Conservation (phyloP, 78 protist species). For the Dictyostelium purpureum region DNA sequence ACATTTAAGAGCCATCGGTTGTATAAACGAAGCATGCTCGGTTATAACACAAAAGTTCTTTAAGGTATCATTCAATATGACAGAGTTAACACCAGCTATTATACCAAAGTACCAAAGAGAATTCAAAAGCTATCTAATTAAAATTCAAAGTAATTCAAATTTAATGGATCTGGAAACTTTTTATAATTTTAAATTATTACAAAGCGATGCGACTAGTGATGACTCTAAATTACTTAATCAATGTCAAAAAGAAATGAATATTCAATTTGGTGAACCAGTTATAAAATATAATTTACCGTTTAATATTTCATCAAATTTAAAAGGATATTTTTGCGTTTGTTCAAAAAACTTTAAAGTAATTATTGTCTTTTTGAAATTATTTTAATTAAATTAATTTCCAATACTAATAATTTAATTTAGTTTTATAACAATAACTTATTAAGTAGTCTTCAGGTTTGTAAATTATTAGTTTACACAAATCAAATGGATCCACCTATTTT, state of each 20-base stretch:
- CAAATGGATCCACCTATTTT: slow-evolving; percentile 24
- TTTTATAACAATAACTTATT: neutral
- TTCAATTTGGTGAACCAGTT: no score
- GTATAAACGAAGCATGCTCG: neutral
- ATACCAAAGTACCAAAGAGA: neutral
- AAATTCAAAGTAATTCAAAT: neutral
- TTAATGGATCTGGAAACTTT: neutral
- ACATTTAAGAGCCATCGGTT: slow-evolving; percentile 10
- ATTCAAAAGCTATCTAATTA: neutral
- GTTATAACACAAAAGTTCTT: neutral
- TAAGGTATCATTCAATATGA: neutral
- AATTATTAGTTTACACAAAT: neutral
- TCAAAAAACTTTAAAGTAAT: slow-evolving; percentile 7
- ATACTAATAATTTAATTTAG: no score
- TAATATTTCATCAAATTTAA: neutral
- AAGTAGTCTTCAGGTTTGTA: neutral
- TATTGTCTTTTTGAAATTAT: no score
- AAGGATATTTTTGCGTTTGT: slow-evolving; percentile 13
- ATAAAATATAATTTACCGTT: neutral
- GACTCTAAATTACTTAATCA: neutral
- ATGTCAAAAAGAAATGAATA: neutral
- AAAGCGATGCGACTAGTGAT: neutral
- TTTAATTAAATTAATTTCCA: no score
- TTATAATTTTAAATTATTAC: neutral
- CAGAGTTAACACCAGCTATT: neutral